These are phyloP conservation scores for Botrytis aclada DNA, from an alignment of 2,329 filamentous ascomycete genomes.

Conservation along the genomic window DNA sequence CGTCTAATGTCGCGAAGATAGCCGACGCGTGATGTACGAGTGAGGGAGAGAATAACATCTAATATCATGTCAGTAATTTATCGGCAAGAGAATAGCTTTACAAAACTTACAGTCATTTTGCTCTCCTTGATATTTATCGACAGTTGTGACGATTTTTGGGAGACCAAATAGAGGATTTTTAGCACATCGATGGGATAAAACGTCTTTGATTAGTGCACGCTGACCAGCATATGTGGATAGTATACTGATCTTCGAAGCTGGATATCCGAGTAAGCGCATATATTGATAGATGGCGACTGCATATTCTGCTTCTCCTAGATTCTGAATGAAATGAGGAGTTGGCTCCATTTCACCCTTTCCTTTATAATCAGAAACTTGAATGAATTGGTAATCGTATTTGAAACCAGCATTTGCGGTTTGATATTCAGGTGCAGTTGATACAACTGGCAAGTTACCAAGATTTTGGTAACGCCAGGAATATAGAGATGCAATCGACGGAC, in stretches of 20 bases:
- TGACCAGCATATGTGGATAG: slow-evolving; percentile 94
- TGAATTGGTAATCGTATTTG: slow-evolving; percentile 92
- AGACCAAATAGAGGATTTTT: slow-evolving; percentile 82
- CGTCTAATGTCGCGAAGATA: slow-evolving; percentile 92
- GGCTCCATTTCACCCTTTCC: slow-evolving; percentile 85
- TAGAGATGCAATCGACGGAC: slow-evolving; percentile 80
- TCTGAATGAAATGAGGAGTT: slow-evolving; percentile 92
- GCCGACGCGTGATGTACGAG: slow-evolving; percentile 81
- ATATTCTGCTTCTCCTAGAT: slow-evolving; percentile 95
- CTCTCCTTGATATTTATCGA: slow-evolving; percentile 98
- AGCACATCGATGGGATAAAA: slow-evolving; percentile 78
- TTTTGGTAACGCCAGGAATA: slow-evolving; percentile 91
- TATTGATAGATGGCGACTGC: slow-evolving; percentile 94
- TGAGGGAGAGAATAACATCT: slow-evolving; percentile 93
- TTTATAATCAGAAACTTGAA: slow-evolving; percentile 92
- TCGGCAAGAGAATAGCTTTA: background rate
- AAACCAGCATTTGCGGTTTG: slow-evolving; percentile 84
- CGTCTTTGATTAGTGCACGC: slow-evolving; percentile 80
- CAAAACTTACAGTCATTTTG: slow-evolving; percentile 87
- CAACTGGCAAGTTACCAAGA: slow-evolving; percentile 74
- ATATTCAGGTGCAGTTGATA: slow-evolving; percentile 69
- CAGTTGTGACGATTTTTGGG: slow-evolving; percentile 85
- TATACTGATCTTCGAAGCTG: slow-evolving; percentile 71
- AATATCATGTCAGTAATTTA: slow-evolving; percentile 22
- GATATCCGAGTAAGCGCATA: slow-evolving; percentile 93